Evolutionary conservation across 768 basidiomycete genomes (phyloP), one percentile per base, ranked within the genome.

Genomic region (Lactarius hatsudake): DNA sequence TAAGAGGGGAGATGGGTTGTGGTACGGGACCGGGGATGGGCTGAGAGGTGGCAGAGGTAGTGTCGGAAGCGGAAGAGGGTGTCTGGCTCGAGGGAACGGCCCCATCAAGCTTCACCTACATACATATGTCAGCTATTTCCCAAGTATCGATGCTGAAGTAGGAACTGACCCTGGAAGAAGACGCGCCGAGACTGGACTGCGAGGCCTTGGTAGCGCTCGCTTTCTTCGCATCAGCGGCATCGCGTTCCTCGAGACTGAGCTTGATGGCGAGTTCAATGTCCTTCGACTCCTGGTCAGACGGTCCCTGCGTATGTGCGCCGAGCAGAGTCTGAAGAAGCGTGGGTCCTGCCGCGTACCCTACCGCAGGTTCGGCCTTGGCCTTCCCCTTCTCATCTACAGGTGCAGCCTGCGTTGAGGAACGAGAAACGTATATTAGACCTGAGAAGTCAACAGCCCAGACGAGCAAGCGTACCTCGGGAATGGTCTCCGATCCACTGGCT

Each of bases 211-310:
- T 28, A 56, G 53, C n/a, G 2, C 34, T n/a, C 7, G 53, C 59
- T 30, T 40, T 48, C 59, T 68, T 68, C 12, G 28, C 54, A 36
- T 60, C 54, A 5, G 28, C 42, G 20, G 53, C 53, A 23, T 64
- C 23, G 26, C 63, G 67, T 23, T 68, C 62, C 54, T 64, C 53
- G 8, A 68, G 62, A 40, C 67, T 68, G 34, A 68, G 67, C 59
- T 60, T 45, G n/a, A 68, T 68, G 3, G 67, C 62, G 0, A n/a
- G 34, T 28, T 64, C 59, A 1, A 64, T 0, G 58, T 68, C 67
- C 7, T 61, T 58, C 28, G 48, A 8, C 42, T 68, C 67, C 51
- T 56, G 67, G 32, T 32, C 63, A 45, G n/a, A 23, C 38, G 26
- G 32, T 20, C 67, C 63, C 1, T n/a, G 53, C 53, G 38, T 12